Evolutionary conservation across 805 yeast species (phyloP).

Genomic region (Ogataea haglerorum): DNA sequence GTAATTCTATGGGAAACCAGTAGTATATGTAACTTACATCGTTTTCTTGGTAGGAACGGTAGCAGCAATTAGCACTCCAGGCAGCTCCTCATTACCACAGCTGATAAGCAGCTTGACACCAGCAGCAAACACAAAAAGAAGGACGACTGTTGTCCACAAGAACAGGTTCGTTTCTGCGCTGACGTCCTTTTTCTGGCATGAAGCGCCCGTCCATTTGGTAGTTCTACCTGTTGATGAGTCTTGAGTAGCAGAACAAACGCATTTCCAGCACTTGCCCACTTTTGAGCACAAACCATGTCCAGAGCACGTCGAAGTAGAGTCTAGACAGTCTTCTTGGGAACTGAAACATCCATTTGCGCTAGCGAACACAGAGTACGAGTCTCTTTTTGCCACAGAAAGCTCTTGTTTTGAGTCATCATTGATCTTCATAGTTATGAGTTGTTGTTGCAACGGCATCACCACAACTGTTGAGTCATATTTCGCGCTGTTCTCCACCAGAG

Average conservation of each 20-base stretch:
- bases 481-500: conserved; percentile 16
- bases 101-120: conserved; percentile 52
- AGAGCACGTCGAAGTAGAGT: conserved; percentile 46
- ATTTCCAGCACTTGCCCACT: conserved; percentile 44
- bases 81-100: conserved; percentile 60
- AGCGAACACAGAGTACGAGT: conserved; percentile 15
- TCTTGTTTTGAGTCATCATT: conserved; percentile 10
- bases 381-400: conserved; percentile 23
- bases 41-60: conserved; percentile 41
- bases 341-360: conserved; percentile 32
- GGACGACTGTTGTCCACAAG: conserved; percentile 59
- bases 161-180: conserved; percentile 63
- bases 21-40: conserved; percentile 14
- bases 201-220: conserved; percentile 52
- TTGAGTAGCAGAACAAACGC: conserved; percentile 46
- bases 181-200: conserved; percentile 67
- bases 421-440: conserved; percentile 18
- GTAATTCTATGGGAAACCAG: conserved; percentile 2
- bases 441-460: conserved; percentile 32
- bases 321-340: conserved; percentile 46
- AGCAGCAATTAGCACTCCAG: conserved; percentile 65
- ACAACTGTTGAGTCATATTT: conserved; percentile 29
- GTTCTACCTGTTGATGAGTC: conserved; percentile 42
- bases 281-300: conserved; percentile 52
- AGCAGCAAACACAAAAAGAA: conserved; percentile 41